phyloP scores from a whole-genome alignment of 495 filamentous ascomycete genomes.

The Articulospora tetracladia region DNA sequence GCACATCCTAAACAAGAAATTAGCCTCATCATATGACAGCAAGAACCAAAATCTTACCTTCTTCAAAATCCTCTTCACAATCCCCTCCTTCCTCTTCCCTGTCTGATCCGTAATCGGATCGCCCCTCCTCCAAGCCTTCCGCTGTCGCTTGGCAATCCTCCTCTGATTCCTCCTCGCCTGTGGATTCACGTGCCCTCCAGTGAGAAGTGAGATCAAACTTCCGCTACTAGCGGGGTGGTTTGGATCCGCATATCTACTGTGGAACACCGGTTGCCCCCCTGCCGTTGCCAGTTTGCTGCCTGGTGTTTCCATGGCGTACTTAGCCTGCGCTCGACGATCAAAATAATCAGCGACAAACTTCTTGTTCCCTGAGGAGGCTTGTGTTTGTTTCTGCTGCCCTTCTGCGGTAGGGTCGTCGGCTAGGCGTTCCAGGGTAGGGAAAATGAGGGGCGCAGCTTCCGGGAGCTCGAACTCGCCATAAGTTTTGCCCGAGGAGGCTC shows the following conservation, averaged over 20 bases:
- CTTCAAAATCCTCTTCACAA: constrained; percentile 25
- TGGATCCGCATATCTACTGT: constrained; percentile 46
- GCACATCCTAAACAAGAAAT: constrained; percentile 34
- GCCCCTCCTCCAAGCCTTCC: background rate
- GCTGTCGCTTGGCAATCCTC: background rate
- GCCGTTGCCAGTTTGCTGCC: constrained; percentile 8
- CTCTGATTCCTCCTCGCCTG: constrained; percentile 6
- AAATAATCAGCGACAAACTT: constrained; percentile 49
- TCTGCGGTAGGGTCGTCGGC: constrained; percentile 27
- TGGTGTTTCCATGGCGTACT: constrained; percentile 36
- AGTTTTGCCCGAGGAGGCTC: constrained; percentile 41
- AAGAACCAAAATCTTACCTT: constrained; percentile 20
- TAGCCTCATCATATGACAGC: background rate
- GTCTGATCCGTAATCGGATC: constrained; percentile 6
- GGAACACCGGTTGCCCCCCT: constrained; percentile 31
- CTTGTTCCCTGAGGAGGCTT: constrained; percentile 33
- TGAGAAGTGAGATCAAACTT: constrained; percentile 36
- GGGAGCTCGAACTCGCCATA: constrained; percentile 45
- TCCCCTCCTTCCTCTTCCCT: constrained; percentile 8
- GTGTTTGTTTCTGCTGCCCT: constrained; percentile 26
- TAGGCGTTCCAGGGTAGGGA: constrained; percentile 45
- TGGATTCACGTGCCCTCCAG: constrained; percentile 35
- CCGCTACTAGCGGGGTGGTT: constrained; percentile 45
- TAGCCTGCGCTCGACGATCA: constrained; percentile 45
- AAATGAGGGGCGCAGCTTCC: constrained; percentile 50